Conservation (phyloP, 345 rosid species). For the Camelina sativa region DNA sequence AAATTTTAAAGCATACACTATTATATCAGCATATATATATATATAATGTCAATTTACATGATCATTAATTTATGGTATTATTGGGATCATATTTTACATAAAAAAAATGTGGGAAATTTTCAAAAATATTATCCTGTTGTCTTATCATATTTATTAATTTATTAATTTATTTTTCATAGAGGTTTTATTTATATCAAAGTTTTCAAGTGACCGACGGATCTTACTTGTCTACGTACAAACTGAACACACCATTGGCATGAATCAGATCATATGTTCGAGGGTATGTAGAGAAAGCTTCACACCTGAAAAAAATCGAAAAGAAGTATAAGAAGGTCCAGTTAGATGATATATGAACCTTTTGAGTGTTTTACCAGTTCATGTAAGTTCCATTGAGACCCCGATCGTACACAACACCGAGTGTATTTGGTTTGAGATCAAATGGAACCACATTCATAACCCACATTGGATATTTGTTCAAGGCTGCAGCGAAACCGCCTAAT, state of each 20-base stretch:
- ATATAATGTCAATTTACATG: too few species aligned
- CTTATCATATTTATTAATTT: too few species aligned
- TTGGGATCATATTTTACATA: too few species aligned
- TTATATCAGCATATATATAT: too few species aligned
- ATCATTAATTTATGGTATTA: too few species aligned
- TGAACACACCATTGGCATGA: slow-evolving; percentile 65
- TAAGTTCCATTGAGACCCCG: slow-evolving; percentile 79
- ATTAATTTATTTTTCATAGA: too few species aligned
- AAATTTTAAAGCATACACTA: too few species aligned
- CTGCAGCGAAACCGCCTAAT: slow-evolving; percentile 73
- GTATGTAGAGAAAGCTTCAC: slow-evolving; percentile 63
- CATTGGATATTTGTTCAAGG: slow-evolving; percentile 53
- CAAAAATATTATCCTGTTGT: too few species aligned
- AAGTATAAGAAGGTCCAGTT: not conserved
- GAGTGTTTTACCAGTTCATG: slow-evolving; percentile 64
- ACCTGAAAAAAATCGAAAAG: slow-evolving; percentile 41
- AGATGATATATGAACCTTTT: not conserved
- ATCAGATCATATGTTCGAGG: slow-evolving; percentile 62
- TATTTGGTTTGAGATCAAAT: slow-evolving; percentile 49
- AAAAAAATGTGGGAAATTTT: too few species aligned
- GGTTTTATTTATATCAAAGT: not conserved
- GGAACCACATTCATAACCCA: slow-evolving; percentile 84
- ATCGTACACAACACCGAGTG: slow-evolving; percentile 63
- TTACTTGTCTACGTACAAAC: slow-evolving; percentile 70
- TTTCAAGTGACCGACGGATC: slow-evolving; percentile 16